phyloP scores from a whole-genome alignment of 805 yeast genomes.

The Yamadazyma nakazawae region DNA sequence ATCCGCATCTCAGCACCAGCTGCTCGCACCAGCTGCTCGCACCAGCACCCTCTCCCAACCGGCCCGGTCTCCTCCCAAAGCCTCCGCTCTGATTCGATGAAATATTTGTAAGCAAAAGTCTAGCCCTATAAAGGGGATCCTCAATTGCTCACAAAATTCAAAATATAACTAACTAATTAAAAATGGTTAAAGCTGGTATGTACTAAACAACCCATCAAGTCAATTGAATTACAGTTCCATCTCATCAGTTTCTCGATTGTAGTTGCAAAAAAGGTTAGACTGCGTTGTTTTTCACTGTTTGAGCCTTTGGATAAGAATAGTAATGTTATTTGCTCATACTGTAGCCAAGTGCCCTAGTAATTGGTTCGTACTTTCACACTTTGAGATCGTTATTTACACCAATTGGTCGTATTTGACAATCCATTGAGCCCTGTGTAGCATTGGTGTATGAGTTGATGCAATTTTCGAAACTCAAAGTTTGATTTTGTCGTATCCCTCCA shows the following conservation, averaged over 20 bases:
- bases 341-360: background rate
- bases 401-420: background rate
- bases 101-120: background rate
- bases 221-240: slow-evolving; percentile 3
- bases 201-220: slow-evolving; percentile 13
- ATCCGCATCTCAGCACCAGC: background rate
- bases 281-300: background rate
- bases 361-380: no score
- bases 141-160: background rate
- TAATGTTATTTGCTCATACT: slow-evolving; percentile 5
- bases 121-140: background rate
- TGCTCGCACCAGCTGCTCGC: background rate
- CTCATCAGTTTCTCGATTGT: no score
- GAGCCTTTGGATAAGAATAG: background rate
- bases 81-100: background rate
- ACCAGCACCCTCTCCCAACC: background rate
- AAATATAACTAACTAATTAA: background rate
- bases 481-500: no score
- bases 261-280: background rate
- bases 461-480: background rate
- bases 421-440: background rate
- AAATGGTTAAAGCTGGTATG: slow-evolving; percentile 66
- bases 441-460: background rate
- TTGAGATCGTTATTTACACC: background rate
- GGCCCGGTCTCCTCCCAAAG: background rate